Percentiles rank a stretch among this genome's conserved stretches.
Conservation (phyloP, 768 basidiomycete species). For the Suillus bovinus region DNA sequence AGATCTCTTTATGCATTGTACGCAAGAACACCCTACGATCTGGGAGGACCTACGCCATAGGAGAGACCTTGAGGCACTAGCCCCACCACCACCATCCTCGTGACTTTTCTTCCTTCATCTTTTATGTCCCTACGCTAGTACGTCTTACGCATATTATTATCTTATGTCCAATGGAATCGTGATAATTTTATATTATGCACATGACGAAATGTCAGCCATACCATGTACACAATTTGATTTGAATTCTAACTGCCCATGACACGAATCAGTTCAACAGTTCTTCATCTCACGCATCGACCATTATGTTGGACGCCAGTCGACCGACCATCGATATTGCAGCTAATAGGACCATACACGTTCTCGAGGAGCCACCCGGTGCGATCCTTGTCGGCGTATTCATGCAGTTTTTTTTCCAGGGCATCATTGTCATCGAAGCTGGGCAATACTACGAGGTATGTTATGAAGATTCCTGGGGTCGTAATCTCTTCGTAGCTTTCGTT, state of each 20-base stretch:
- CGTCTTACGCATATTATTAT: conserved; percentile 15
- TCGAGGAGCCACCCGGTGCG: conserved; percentile 31
- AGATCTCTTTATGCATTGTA: conserved; percentile 46
- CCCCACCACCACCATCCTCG: neutral
- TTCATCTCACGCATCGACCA: neutral
- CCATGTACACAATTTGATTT: neutral
- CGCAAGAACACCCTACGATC: conserved; percentile 45
- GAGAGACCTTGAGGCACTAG: conserved; percentile 14
- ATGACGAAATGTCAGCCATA: neutral
- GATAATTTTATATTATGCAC: conserved; percentile 16
- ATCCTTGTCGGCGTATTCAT: conserved; percentile 47
- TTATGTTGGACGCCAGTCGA: neutral
- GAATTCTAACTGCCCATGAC: neutral
- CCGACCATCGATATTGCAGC: neutral
- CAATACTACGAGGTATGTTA: conserved; percentile 42
- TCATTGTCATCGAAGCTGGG: conserved; percentile 40
- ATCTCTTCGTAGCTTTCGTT: conserved; percentile 40
- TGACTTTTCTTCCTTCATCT: neutral
- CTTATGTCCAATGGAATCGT: conserved; percentile 13
- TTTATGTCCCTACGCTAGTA: neutral
- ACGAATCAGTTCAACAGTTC: neutral
- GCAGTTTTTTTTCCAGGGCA: conserved; percentile 50
- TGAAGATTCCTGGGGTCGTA: conserved; percentile 48
- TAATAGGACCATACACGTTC: conserved; percentile 20
- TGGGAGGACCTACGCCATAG: conserved; percentile 42